Evolutionary conservation across 2,329 filamentous ascomycete species (phyloP).

Genomic region (Colletotrichum nymphaeae): DNA sequence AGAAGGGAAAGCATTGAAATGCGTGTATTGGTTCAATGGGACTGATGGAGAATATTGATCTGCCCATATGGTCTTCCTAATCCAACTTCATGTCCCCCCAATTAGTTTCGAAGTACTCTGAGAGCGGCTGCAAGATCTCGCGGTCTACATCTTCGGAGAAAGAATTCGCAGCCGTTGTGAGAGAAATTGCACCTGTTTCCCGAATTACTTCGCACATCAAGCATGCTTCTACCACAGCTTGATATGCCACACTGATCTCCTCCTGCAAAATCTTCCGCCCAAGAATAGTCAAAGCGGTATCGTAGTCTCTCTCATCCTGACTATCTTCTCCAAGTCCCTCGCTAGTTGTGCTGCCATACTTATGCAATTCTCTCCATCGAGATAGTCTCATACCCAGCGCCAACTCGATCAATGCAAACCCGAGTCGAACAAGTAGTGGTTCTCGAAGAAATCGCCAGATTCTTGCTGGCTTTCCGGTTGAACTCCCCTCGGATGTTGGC

Average conservation of each 20-base stretch:
- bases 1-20: conserved; percentile 21
- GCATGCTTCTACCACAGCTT: conserved; percentile 14
- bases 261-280: conserved; percentile 4
- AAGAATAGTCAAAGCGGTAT: background rate
- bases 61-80: background rate
- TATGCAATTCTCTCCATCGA: background rate
- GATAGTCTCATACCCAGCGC: conserved; percentile 12
- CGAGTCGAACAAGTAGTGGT: conserved; percentile 12
- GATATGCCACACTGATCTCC: background rate
- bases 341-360: background rate
- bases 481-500: background rate
- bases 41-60: background rate
- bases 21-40: conserved; percentile 10
- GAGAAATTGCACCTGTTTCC: background rate
- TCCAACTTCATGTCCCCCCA: background rate
- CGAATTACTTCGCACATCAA: background rate
- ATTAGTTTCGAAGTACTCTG: conserved; percentile 4
- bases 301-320: conserved; percentile 8
- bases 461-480: background rate
- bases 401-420: conserved; percentile 19
- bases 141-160: conserved; percentile 13
- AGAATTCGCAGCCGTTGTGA: background rate
- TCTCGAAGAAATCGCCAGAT: conserved; percentile 9
- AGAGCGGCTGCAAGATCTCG: conserved; percentile 6
- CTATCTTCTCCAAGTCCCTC: background rate